These are phyloP conservation scores for Zygosaccharomyces siamensis DNA, from an alignment of 805 yeast species.

Conservation along the genomic window DNA sequence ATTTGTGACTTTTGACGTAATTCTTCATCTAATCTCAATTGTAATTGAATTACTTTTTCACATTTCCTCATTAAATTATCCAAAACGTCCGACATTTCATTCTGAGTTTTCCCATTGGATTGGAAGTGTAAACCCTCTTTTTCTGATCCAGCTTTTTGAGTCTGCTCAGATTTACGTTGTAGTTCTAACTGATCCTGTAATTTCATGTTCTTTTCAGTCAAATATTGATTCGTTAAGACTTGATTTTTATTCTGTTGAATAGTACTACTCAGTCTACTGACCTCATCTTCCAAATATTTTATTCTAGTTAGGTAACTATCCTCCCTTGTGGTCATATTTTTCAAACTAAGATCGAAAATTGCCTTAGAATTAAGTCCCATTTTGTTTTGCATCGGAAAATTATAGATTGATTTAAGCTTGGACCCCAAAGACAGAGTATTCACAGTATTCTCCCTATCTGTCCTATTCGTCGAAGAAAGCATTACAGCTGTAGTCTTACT, in stretches of 20 bases:
- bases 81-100: conserved; percentile 13
- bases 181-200: conserved; percentile 15
- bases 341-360: conserved; percentile 44
- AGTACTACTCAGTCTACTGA: conserved; percentile 1
- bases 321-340: conserved; percentile 40
- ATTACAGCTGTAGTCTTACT: conserved; percentile 69
- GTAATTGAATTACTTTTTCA: conserved; percentile 20
- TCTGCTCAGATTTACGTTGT: conserved; percentile 6
- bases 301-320: conserved; percentile 17
- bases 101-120: conserved; percentile 1
- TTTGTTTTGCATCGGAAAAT: conserved; percentile 44
- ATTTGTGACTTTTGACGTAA: conserved; percentile 11
- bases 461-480: conserved; percentile 61
- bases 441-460: conserved; percentile 58
- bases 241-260: neutral
- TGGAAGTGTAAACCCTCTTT: neutral
- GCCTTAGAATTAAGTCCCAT: conserved; percentile 41
- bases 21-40: conserved; percentile 20
- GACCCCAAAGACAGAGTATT: conserved; percentile 72
- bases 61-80: conserved; percentile 23
- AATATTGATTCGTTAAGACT: neutral
- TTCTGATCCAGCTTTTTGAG: neutral
- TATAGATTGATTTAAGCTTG: conserved; percentile 63
- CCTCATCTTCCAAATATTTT: conserved; percentile 12
- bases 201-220: conserved; percentile 11